A percentile compares a stretch with the other conserved stretches of the same genome.
These are phyloP conservation scores for Nannochloris sp. DNA, from an alignment of 139 green algal genomes.

Conservation along the genomic window DNA sequence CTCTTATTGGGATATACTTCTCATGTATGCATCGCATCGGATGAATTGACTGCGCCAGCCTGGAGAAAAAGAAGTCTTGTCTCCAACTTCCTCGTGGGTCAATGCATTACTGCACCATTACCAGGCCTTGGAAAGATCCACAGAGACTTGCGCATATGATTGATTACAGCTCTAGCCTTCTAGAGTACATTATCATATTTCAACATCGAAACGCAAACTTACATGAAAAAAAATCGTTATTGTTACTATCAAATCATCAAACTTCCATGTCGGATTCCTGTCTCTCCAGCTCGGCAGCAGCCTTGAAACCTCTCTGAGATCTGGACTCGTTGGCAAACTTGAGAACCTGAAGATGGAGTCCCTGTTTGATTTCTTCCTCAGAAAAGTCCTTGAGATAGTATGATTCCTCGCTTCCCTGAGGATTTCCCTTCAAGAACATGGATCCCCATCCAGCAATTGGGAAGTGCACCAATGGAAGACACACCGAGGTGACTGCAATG, in stretches of 20 bases:
- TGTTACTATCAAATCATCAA: not conserved
- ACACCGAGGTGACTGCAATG: conserved; percentile 44
- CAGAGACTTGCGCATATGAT: too few relatives aligned
- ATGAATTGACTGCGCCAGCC: too few relatives aligned
- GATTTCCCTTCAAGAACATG: conserved; percentile 60
- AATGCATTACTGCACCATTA: too few relatives aligned
- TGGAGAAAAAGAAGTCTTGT: too few relatives aligned
- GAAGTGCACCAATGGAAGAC: conserved; percentile 47
- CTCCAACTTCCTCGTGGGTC: too few relatives aligned
- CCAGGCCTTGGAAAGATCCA: too few relatives aligned
- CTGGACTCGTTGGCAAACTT: conserved; percentile 21
- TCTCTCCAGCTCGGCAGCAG: not conserved
- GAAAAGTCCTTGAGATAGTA: conserved; percentile 69
- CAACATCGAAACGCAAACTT: too few relatives aligned
- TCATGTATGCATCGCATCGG: too few relatives aligned
- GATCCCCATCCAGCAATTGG: conserved; percentile 92
- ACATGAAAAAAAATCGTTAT: not conserved
- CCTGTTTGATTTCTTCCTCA: conserved; percentile 37
- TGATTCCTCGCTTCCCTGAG: conserved; percentile 68
- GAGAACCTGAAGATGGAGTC: conserved; percentile 25
- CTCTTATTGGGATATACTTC: too few relatives aligned
- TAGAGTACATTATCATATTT: too few relatives aligned
- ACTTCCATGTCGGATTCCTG: not conserved
- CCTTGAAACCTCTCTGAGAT: conserved; percentile 21
- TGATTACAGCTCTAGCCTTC: too few relatives aligned